Conservation (phyloP, 139 green algal genomes). For the Chlorella sp. region DNA sequence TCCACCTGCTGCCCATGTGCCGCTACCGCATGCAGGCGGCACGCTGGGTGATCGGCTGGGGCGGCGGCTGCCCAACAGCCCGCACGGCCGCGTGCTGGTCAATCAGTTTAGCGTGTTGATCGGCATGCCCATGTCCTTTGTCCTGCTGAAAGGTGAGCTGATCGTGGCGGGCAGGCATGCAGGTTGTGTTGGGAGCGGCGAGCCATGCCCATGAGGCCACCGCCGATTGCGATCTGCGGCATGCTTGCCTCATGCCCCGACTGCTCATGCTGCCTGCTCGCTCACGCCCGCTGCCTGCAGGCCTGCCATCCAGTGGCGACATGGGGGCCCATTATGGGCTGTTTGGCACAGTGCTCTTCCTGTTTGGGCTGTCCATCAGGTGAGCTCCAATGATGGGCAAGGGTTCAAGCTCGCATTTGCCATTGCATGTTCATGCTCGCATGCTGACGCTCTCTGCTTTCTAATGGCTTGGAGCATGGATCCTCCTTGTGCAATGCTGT, state of each 20-base stretch:
- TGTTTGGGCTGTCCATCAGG: constrained; percentile 73
- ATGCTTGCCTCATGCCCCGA: not conserved
- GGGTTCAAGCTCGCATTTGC: too few relatives aligned
- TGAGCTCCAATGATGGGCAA: too few relatives aligned
- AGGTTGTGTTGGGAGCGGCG: too few relatives aligned
- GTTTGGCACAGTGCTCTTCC: constrained; percentile 67
- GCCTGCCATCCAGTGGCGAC: not conserved
- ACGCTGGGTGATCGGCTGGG: constrained; percentile 36
- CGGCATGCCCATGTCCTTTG: constrained; percentile 65
- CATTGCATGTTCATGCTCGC: too few relatives aligned
- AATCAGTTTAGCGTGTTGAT: constrained; percentile 60
- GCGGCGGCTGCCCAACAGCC: constrained; percentile 45
- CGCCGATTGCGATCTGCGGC: too few relatives aligned
- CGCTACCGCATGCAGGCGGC: not conserved
- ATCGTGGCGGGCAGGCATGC: too few relatives aligned
- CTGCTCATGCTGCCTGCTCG: not conserved
- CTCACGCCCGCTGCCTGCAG: not conserved
- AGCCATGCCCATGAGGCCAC: too few relatives aligned
- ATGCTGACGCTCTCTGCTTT: too few relatives aligned
- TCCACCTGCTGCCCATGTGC: not conserved
- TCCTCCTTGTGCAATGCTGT: too few relatives aligned
- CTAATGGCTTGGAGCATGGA: too few relatives aligned
- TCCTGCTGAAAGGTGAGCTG: constrained; percentile 59
- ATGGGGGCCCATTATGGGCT: constrained; percentile 1
- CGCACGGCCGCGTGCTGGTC: constrained; percentile 61